A percentile compares a stretch with the other conserved stretches of the same genome.
phyloP scores from a whole-genome alignment of 139 green algal species.

The Pseudopediastrum boryanum region DNA sequence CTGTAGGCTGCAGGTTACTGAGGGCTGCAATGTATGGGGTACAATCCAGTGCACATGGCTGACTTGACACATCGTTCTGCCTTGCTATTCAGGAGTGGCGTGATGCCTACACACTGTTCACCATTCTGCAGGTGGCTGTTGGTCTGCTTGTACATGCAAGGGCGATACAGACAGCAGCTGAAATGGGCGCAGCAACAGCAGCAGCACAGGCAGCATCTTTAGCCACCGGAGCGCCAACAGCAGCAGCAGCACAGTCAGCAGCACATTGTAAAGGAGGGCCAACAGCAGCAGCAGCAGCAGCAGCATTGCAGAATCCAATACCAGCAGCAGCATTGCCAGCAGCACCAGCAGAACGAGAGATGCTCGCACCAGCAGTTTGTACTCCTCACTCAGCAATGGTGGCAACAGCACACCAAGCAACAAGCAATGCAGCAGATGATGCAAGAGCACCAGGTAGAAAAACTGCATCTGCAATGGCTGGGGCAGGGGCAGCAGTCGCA shows the following conservation, averaged over 20 bases:
- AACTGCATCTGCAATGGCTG: not conserved
- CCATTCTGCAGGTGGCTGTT: too few species aligned
- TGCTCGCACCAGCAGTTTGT: too few species aligned
- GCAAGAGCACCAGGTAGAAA: not conserved
- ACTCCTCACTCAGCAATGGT: too few species aligned
- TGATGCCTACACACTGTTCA: conserved; percentile 73
- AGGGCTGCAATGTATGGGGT: not conserved
- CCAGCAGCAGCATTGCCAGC: not conserved
- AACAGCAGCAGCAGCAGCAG: not conserved
- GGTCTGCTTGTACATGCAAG: not conserved
- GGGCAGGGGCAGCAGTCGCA: not conserved
- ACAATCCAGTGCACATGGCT: not conserved
- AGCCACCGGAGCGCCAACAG: not conserved
- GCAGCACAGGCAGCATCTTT: not conserved
- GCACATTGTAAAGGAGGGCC: not conserved
- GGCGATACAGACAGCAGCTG: not conserved
- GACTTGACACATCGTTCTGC: not conserved
- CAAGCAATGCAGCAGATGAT: not conserved
- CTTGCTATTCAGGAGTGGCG: conserved; percentile 66
- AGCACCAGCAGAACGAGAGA: not conserved
- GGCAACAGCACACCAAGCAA: too few species aligned
- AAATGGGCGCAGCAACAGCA: too few species aligned
- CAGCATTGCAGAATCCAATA: too few species aligned
- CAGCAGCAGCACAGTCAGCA: conserved; percentile 22
- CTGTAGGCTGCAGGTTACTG: conserved; percentile 4